Evolutionary conservation across 352 stramenopile species (phyloP), one percentile per base, ranked within the genome.

Genomic region (Pythium monospermum): DNA sequence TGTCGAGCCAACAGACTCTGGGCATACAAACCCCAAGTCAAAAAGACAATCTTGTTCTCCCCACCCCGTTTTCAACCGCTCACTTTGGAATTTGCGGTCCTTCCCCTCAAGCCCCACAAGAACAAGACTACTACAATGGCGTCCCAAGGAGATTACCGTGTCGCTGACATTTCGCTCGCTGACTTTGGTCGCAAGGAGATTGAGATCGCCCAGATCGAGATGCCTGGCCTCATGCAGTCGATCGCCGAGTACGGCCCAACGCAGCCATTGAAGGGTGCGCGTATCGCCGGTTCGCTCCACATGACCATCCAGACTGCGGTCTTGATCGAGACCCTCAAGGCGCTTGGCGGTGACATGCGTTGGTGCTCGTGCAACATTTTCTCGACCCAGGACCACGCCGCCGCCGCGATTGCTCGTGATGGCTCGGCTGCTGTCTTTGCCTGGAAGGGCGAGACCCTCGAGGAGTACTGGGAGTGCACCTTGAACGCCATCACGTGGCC

Each of bases 311-410:
- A 99, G 73, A 99, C 96, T 16, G 96, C 95, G 19, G 96, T 99
- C 51, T 89, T 99, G 38, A 99, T 99, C 61, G 96, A 99, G 77
- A 99, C 96, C 15, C 76, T 99, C 23, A 96, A 98, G 71, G 82
- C 91, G 23, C 85, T 99, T 37, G 95, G 96, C 58, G 93, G 83
- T 59, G 91, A 98, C 74, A 96, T 99, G 41, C 89, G 96, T 52
- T 99, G 96, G 96, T 99, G 96, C 83, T 98, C 85, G 49, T 99
- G 96, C 86, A 99, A 99, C 92, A 99, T 99, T 61, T 99, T 99
- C 79, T 98, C 91, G 36, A 99, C 96, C 49, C 96, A 99, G 76
- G 95, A 99, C 75, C 96, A 99, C 81, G 96, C 96, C 41, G 96
- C 96, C 33, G 95, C 96, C 12, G 96, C 96, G 43, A 98, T 99